These are phyloP conservation scores for Sclerotinia borealis DNA, from an alignment of 2,329 filamentous ascomycete species.

Conservation along the genomic window DNA sequence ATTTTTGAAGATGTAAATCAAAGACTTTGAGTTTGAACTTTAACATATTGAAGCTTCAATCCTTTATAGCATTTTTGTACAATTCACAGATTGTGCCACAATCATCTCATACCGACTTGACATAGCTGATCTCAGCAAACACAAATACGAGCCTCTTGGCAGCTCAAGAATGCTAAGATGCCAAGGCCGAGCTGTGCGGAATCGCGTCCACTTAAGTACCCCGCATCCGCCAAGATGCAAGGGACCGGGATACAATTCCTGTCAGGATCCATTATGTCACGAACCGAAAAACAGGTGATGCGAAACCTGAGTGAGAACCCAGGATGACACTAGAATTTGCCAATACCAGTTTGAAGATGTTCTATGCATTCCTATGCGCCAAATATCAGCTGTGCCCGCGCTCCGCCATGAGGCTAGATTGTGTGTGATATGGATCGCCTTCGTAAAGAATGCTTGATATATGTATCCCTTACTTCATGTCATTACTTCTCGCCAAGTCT, in stretches of 20 bases:
- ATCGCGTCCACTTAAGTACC: neutral
- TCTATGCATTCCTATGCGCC: neutral
- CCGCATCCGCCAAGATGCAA: slow-evolving; percentile 6
- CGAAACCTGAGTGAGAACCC: neutral
- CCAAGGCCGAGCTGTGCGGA: slow-evolving; percentile 8
- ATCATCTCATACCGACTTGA: neutral
- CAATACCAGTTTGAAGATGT: neutral
- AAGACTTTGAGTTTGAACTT: neutral
- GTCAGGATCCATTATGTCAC: neutral
- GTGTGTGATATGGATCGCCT: slow-evolving; percentile 7
- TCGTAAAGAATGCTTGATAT: neutral
- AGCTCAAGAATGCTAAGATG: slow-evolving; percentile 1
- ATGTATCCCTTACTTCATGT: neutral
- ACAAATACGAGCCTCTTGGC: slow-evolving; percentile 8
- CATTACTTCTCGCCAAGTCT: neutral
- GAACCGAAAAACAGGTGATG: neutral
- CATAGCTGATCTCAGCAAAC: slow-evolving; percentile 6
- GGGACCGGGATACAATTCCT: neutral
- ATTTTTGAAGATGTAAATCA: neutral
- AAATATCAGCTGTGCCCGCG: neutral
- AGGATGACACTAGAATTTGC: neutral
- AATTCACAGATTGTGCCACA: neutral
- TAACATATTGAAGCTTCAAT: neutral
- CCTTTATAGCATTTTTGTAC: neutral
- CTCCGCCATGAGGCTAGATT: neutral